Percentiles rank a stretch among this genome's conserved stretches.
Evolutionary conservation across 2,329 filamentous ascomycete species (phyloP).

Genomic region (Colletotrichum orbiculare): DNA sequence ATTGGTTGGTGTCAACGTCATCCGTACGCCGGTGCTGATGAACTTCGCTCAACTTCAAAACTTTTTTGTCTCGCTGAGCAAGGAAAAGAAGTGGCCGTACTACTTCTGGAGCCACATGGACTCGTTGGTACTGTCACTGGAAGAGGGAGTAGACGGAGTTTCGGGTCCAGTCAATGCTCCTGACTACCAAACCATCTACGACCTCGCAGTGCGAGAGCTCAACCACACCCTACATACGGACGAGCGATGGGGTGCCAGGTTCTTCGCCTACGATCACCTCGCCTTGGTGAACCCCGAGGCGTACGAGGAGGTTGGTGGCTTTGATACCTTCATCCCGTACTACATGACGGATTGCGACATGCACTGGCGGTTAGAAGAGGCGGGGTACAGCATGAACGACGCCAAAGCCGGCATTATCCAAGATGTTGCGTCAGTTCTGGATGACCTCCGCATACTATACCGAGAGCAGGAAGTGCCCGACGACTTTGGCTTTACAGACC

Average conservation of each 20-base stretch:
- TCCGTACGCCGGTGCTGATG: conserved; percentile 62
- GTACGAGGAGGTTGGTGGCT: conserved; percentile 62
- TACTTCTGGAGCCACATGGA: conserved; percentile 70
- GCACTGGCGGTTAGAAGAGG: conserved; percentile 59
- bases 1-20: conserved; percentile 61
- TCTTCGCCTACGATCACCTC: conserved; percentile 69
- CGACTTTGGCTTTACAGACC: conserved; percentile 47
- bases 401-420: conserved; percentile 54
- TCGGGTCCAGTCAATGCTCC: conserved; percentile 44
- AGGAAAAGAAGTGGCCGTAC: conserved; percentile 55
- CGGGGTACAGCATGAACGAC: conserved; percentile 53
- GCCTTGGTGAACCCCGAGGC: conserved; percentile 65
- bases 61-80: conserved; percentile 59
- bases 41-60: conserved; percentile 68
- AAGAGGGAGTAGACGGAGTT: conserved; percentile 45
- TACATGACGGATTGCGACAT: conserved; percentile 69
- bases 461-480: conserved; percentile 50
- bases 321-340: conserved; percentile 68
- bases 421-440: conserved; percentile 57
- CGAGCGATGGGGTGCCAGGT: conserved; percentile 60
- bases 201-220: conserved; percentile 50
- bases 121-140: conserved; percentile 55
- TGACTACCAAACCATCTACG: conserved; percentile 55
- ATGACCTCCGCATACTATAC: conserved; percentile 59
- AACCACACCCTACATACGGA: conserved; percentile 45